Evolutionary conservation across 1,284 basidiomycete species (phyloP).

Genomic region (Microbotryum intermedium): DNA sequence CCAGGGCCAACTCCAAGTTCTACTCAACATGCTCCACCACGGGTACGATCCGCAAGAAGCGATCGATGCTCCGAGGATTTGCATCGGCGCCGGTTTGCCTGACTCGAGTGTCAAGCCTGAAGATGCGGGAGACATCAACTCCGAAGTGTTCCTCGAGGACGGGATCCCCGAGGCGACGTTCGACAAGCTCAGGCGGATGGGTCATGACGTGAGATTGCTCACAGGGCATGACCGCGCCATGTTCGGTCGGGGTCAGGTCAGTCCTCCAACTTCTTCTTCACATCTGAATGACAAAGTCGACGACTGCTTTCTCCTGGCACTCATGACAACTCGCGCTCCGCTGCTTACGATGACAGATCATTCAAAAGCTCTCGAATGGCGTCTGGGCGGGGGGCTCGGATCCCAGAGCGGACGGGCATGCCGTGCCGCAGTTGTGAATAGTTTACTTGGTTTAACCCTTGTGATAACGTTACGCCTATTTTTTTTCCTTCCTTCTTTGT

Average conservation of each 20-base stretch:
- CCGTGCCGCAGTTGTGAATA: slow-evolving; percentile 31
- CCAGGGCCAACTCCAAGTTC: slow-evolving; percentile 85
- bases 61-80: slow-evolving; percentile 89
- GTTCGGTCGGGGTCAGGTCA: slow-evolving; percentile 73
- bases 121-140: slow-evolving; percentile 60
- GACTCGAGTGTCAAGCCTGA: slow-evolving; percentile 39
- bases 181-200: slow-evolving; percentile 55
- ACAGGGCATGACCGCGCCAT: slow-evolving; percentile 56
- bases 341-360: slow-evolving; percentile 48
- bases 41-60: slow-evolving; percentile 76
- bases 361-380: slow-evolving; percentile 75
- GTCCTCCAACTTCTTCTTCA: slow-evolving; percentile 16
- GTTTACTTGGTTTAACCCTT: neutral
- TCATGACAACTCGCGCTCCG: neutral
- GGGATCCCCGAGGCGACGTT: slow-evolving; percentile 47
- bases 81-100: slow-evolving; percentile 49
- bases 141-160: slow-evolving; percentile 80
- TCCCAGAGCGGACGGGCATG: slow-evolving; percentile 54
- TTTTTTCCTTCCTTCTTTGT: neutral
- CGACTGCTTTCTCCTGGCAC: neutral
- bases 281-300: neutral
- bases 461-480: neutral
- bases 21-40: slow-evolving; percentile 74
- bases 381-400: slow-evolving; percentile 91
- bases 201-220: slow-evolving; percentile 65